Conservation (phyloP, 495 filamentous ascomycete species). For the Aspergillus baeticus region DNA sequence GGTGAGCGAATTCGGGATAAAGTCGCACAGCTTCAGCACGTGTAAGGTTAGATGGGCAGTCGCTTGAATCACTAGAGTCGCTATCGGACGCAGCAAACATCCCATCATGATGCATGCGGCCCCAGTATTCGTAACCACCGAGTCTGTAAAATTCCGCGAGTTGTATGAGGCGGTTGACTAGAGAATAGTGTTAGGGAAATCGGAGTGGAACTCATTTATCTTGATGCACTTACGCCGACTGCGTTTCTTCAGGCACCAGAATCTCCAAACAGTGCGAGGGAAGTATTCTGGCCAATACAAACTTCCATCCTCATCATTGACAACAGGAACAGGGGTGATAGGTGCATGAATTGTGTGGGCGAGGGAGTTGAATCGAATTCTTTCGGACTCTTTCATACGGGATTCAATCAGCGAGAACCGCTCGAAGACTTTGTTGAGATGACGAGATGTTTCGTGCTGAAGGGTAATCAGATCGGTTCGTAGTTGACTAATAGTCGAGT, state of each 20-base stretch:
- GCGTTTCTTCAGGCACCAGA: constrained; percentile 45
- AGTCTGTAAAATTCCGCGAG: constrained; percentile 45
- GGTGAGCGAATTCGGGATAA: constrained; percentile 41
- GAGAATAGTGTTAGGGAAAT: constrained; percentile 17
- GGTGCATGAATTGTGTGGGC: constrained; percentile 38
- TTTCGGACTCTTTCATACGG: constrained; percentile 32
- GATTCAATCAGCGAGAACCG: constrained; percentile 27
- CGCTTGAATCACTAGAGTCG: constrained; percentile 41
- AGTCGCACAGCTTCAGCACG: constrained; percentile 35
- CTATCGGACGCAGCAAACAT: constrained; percentile 32
- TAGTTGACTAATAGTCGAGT: constrained; percentile 34
- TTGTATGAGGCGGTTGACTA: constrained; percentile 41
- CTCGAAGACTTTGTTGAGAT: constrained; percentile 25
- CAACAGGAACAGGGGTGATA: constrained; percentile 37
- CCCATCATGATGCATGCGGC: constrained; percentile 31
- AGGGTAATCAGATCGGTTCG: constrained; percentile 38
- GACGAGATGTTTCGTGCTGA: constrained; percentile 34
- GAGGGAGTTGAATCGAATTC: constrained; percentile 42
- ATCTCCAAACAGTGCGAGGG: constrained; percentile 41
- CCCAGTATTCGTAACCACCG: constrained; percentile 40
- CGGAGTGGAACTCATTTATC: neutral
- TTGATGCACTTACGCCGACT: constrained; percentile 35
- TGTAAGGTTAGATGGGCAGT: constrained; percentile 29
- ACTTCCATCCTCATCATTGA: constrained; percentile 31
- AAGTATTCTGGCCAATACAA: constrained; percentile 40